Evolutionary conservation across 805 yeast species (phyloP).

Genomic region (Torulaspora quercuum): DNA sequence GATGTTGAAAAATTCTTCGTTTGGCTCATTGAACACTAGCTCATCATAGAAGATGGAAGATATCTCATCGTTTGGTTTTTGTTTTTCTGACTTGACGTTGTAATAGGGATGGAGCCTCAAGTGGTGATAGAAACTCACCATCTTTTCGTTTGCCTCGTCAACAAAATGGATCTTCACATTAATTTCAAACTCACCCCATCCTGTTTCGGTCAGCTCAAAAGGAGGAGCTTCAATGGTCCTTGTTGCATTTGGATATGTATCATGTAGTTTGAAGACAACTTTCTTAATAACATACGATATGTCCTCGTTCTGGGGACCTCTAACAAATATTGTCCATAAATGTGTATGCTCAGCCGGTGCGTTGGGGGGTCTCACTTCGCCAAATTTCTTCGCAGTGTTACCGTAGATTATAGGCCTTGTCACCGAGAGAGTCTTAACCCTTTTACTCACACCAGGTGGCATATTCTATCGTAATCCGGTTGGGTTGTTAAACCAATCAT

Average conservation of each 20-base stretch:
- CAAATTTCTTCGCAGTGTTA: slow-evolving; percentile 68
- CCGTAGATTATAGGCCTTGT: slow-evolving; percentile 81
- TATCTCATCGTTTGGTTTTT: slow-evolving; percentile 42
- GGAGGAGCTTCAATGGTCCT: slow-evolving; percentile 88
- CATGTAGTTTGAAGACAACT: slow-evolving; percentile 93
- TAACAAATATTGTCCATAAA: slow-evolving; percentile 88
- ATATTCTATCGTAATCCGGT: slow-evolving; percentile 12
- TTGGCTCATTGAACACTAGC: slow-evolving; percentile 91
- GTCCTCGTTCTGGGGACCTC: slow-evolving; percentile 77
- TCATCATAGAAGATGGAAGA: slow-evolving; percentile 77
- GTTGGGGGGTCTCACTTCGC: slow-evolving; percentile 49
- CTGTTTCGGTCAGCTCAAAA: slow-evolving; percentile 92
- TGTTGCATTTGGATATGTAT: slow-evolving; percentile 85
- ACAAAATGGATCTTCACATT: slow-evolving; percentile 81
- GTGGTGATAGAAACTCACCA: slow-evolving; percentile 81
- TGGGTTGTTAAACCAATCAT: too few species aligned
- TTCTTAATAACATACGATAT: slow-evolving; percentile 76
- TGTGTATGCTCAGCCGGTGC: slow-evolving; percentile 92
- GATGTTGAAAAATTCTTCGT: slow-evolving; percentile 78
- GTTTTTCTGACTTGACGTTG: slow-evolving; percentile 20
- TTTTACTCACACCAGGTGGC: slow-evolving; percentile 29
- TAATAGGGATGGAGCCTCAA: slow-evolving; percentile 85
- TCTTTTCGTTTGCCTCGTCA: slow-evolving; percentile 84
- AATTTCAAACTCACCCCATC: slow-evolving; percentile 99
- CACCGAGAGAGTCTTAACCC: slow-evolving; percentile 56